Conservation (phyloP, 768 basidiomycete species). For the Peribolospora baueri region DNA sequence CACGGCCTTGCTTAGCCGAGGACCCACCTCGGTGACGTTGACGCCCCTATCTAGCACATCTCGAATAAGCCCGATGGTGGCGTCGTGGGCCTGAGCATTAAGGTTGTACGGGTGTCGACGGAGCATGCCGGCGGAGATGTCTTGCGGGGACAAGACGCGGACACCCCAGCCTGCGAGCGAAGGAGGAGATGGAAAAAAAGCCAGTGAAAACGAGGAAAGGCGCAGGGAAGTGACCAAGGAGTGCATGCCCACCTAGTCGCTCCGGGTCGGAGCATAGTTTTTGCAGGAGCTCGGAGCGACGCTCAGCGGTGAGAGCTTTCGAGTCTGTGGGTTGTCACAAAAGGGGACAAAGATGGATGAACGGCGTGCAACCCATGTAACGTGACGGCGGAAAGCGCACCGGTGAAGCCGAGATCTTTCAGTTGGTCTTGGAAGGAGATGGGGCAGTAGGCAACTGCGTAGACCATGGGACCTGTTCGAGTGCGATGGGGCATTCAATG, state of each 20-base stretch:
- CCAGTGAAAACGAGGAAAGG: slow-evolving; percentile 2
- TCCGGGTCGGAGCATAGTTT: slow-evolving; percentile 43
- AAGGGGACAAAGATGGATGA: background rate
- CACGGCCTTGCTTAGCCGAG: background rate
- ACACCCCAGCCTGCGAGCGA: slow-evolving; percentile 40
- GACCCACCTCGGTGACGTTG: slow-evolving; percentile 43
- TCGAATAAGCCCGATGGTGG: slow-evolving; percentile 66
- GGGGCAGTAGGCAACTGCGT: slow-evolving; percentile 85
- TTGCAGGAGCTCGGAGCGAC: slow-evolving; percentile 37
- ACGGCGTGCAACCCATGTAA: background rate
- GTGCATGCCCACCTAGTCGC: slow-evolving; percentile 27
- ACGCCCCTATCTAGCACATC: slow-evolving; percentile 63
- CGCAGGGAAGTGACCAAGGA: slow-evolving; percentile 13
- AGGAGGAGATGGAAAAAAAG: background rate
- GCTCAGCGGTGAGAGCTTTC: slow-evolving; percentile 56
- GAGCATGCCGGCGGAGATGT: slow-evolving; percentile 79
- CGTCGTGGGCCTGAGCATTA: slow-evolving; percentile 66
- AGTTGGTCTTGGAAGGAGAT: slow-evolving; percentile 45
- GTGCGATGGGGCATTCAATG: too few relatives aligned
- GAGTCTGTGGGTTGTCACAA: slow-evolving; percentile 38
- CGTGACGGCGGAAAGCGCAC: slow-evolving; percentile 21
- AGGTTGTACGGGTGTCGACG: slow-evolving; percentile 58
- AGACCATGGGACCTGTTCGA: slow-evolving; percentile 47
- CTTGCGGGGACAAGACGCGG: slow-evolving; percentile 58
- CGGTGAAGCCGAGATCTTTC: slow-evolving; percentile 69